Base-by-base conservation (phyloP, 2,329 filamentous ascomycete species). In the Cladophialophora immunda region DNA sequence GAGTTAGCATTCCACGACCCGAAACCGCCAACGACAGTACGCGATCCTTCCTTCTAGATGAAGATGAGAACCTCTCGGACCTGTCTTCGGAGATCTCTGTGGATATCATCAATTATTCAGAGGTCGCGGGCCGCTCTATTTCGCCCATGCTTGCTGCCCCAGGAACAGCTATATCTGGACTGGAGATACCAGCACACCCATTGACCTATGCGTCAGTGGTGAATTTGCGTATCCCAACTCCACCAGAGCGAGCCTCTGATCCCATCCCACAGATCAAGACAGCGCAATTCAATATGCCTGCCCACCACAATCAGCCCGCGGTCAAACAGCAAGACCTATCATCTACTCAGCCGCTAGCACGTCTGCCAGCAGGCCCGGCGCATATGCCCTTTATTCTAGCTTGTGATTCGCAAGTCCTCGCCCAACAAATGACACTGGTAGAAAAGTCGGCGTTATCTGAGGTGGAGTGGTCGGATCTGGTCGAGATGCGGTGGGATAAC, bases 361-460 rank as follows among this genome's bases (percentile, higher is more conserved):
- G 58, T 34, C 53, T 67, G 58, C 64, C 17, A 38, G 66, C 55
- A 62, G 73, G 47, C 66, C 65, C 75, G 30, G 75, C 80, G 8
- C 88, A 90, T 74, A 77, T 89, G 25, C 87, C 88, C 0, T 90
- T 90, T 72, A 78, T 90, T 30, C 80, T 90, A n/a, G 85, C 86
- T 0, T 88, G 86, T 65, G 86, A 88, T 72, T 87, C 87, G 1
- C 83, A 86, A 65, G 75, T 84, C 4, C 80, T 90, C 60, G 87
- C 88, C 1, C 84, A 89, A 73, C 88, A 90, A 73, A 82, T 90
- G 66, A 90, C 87, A 1, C 79, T 90, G 67, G 83, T 90, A 52
- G 88, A 90, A 73, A 88, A 89, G 76, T 87, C 88, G 60, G 88
- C 87, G 1, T 76, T 90, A 29, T 87, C 87, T 67, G 88, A 90